These are phyloP conservation scores for Tylopilus sp. DNA, from an alignment of 1,284 basidiomycete genomes.

Conservation along the genomic window DNA sequence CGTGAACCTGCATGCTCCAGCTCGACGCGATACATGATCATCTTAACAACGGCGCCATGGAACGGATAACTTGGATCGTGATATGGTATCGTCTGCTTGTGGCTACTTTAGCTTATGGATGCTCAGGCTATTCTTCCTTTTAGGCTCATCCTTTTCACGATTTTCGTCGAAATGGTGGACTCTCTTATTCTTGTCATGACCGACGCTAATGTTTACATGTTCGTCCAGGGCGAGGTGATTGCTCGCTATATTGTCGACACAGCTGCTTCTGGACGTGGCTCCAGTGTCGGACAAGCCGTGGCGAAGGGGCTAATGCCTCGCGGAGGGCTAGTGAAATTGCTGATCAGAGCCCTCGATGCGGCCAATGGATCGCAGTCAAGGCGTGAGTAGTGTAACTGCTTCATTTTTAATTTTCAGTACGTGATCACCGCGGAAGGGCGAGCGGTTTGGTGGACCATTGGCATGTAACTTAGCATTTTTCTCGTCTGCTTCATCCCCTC, in stretches of 20 bases:
- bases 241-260: conserved; percentile 73
- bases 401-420: not conserved
- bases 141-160: conserved; percentile 85
- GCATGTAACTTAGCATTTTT: not conserved
- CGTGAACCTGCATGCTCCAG: conserved; percentile 37
- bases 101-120: conserved; percentile 1
- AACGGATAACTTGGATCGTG: conserved; percentile 92
- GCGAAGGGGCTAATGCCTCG: conserved; percentile 22
- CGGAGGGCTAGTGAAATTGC: conserved; percentile 24
- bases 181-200: conserved; percentile 6
- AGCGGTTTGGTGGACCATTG: not conserved
- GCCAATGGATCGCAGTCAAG: conserved; percentile 8
- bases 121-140: not conserved
- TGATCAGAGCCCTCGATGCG: conserved; percentile 22
- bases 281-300: conserved; percentile 7
- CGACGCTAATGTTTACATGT: conserved; percentile 19
- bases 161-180: conserved; percentile 75
- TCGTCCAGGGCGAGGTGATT: conserved; percentile 70
- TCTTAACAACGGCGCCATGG: conserved; percentile 87
- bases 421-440: no score
- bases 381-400: not conserved
- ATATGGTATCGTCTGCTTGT: conserved; percentile 64
- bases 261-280: conserved; percentile 1
- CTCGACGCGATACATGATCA: conserved; percentile 93
- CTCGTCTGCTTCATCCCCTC: not conserved